A percentile compares a stretch with the other conserved stretches of the same genome.
These are phyloP conservation scores for Neofusicoccum umdonicola DNA, from an alignment of 2,329 filamentous ascomycete genomes.

Conservation along the genomic window DNA sequence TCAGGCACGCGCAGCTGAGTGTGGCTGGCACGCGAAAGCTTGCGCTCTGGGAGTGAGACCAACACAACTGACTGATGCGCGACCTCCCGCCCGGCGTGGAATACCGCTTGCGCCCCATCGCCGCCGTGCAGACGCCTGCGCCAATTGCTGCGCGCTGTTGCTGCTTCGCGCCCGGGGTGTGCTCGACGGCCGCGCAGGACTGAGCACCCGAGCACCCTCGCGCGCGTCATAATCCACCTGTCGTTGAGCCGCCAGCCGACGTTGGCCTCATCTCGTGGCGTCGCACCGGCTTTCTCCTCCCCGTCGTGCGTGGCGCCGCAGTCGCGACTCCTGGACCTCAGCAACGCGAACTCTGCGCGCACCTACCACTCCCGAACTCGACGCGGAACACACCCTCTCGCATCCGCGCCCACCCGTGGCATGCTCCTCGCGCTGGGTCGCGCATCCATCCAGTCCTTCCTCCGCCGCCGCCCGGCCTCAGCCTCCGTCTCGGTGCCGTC, in stretches of 20 bases:
- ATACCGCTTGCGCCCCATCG: not conserved
- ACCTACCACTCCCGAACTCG: conserved; percentile 1
- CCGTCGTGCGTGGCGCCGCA: not conserved
- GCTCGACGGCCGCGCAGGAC: not conserved
- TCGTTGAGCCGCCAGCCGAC: not conserved
- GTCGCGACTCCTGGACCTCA: conserved; percentile 7
- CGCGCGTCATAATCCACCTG: not conserved
- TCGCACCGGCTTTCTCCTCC: conserved; percentile 6
- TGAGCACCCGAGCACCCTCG: not conserved
- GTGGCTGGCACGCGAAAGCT: conserved; percentile 3
- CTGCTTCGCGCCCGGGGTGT: not conserved
- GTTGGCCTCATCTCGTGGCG: not conserved
- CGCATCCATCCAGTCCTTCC: not conserved
- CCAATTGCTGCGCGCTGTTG: not conserved
- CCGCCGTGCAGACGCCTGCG: not conserved
- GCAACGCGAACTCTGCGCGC: conserved; percentile 12
- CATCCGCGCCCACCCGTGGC: conserved; percentile 3
- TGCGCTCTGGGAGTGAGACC: conserved; percentile 4
- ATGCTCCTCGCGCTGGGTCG: not conserved
- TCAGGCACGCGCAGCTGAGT: not conserved
- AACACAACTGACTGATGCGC: not conserved
- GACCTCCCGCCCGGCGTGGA: not conserved
- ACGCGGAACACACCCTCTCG: not conserved
- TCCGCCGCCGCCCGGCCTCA: not conserved
- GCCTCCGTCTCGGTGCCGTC: not conserved